Evolutionary conservation across 495 filamentous ascomycete species (phyloP).

Genomic region (Pyrenula massariospora): DNA sequence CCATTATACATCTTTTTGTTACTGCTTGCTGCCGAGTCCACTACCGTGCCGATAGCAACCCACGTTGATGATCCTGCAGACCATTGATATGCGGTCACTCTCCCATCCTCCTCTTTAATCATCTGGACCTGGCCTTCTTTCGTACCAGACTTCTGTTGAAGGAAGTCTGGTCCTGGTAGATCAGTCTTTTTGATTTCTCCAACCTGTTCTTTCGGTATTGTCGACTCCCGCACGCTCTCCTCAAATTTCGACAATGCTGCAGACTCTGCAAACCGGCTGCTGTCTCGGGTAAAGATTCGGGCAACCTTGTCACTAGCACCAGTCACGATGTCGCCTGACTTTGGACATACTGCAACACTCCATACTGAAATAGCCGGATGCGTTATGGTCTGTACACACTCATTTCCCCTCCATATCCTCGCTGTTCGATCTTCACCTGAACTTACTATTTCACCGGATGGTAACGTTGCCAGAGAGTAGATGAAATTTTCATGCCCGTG

Average conservation of each 20-base stretch:
- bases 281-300: conserved; percentile 69
- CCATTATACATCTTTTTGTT: conserved; percentile 67
- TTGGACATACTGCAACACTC: conserved; percentile 68
- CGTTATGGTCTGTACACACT: conserved; percentile 91
- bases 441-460: conserved; percentile 81
- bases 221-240: conserved; percentile 64
- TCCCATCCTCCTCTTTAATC: conserved; percentile 70
- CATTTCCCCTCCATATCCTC: conserved; percentile 67
- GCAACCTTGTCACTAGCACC: conserved; percentile 85
- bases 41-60: conserved; percentile 85
- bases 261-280: conserved; percentile 55
- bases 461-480: conserved; percentile 68
- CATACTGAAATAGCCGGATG: conserved; percentile 97
- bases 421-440: conserved; percentile 89
- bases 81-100: conserved; percentile 74
- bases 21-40: conserved; percentile 76
- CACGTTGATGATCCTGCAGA: conserved; percentile 55
- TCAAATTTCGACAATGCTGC: conserved; percentile 58
- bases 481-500: conserved; percentile 92
- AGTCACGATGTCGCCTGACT: conserved; percentile 82
- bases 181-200: conserved; percentile 80
- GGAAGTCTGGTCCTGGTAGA: conserved; percentile 73
- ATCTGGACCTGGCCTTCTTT: conserved; percentile 93
- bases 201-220: conserved; percentile 75
- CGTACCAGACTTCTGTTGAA: conserved; percentile 65